Conservation (phyloP, 2,329 filamentous ascomycete species). For the Didymellaceae sp. region DNA sequence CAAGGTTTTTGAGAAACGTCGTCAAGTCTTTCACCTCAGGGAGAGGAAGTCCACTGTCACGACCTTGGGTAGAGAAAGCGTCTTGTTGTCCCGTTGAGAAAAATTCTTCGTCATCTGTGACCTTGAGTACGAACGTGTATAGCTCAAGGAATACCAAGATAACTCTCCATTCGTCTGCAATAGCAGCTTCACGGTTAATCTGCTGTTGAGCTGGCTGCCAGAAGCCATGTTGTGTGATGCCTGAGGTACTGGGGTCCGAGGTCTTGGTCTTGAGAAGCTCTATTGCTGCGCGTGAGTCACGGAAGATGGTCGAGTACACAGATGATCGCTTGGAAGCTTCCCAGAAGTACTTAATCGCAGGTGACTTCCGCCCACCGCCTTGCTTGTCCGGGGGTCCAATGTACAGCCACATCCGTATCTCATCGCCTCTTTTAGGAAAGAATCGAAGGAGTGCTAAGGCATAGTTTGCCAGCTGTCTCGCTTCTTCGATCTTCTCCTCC, state of each 20-base stretch:
- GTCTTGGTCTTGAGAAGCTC: constrained; percentile 58
- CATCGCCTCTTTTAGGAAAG: constrained; percentile 81
- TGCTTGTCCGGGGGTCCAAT: constrained; percentile 67
- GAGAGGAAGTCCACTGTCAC: constrained; percentile 72
- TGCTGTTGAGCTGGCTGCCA: constrained; percentile 46
- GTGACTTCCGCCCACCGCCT: constrained; percentile 53
- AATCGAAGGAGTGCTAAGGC: constrained; percentile 83
- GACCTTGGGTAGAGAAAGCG: constrained; percentile 35
- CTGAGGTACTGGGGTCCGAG: constrained; percentile 20
- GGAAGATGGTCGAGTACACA: constrained; percentile 63
- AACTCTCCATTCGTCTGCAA: constrained; percentile 81
- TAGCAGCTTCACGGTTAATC: constrained; percentile 46
- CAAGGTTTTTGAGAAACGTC: constrained; percentile 86
- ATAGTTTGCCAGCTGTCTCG: constrained; percentile 81
- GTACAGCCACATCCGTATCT: constrained; percentile 94
- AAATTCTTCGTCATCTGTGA: constrained; percentile 97
- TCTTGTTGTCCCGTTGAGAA: constrained; percentile 62
- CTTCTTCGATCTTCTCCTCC: constrained; percentile 59
- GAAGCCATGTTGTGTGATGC: constrained; percentile 28
- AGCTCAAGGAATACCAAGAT: constrained; percentile 91
- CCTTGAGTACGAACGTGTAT: constrained; percentile 88
- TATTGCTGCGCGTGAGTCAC: constrained; percentile 65
- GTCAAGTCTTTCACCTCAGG: constrained; percentile 76
- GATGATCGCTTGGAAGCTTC: constrained; percentile 65
- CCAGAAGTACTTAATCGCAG: constrained; percentile 87